Conservation (phyloP, 345 rosid species). For the Populus alba region DNA sequence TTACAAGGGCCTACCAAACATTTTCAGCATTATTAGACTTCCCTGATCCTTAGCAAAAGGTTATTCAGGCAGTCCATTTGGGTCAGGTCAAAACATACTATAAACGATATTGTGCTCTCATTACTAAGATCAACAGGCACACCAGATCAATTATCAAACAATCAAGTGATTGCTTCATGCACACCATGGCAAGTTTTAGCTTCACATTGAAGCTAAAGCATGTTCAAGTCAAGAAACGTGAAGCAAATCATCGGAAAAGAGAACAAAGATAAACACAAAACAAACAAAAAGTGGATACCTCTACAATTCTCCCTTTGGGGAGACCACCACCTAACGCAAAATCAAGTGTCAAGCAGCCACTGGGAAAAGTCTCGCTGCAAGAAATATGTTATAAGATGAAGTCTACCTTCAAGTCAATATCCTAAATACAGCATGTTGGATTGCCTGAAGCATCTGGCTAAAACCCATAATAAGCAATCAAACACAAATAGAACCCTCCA, state of each 20-base stretch:
- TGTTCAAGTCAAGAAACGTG: background rate
- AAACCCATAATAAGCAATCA: background rate
- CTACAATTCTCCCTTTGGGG: conserved; percentile 92
- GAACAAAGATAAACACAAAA: conserved; percentile 1
- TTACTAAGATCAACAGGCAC: background rate
- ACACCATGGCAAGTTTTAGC: background rate
- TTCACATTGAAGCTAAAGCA: background rate
- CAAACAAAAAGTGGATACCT: conserved; percentile 41
- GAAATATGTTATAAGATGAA: conserved; percentile 15
- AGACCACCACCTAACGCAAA: conserved; percentile 96
- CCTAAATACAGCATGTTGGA: background rate
- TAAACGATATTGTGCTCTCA: background rate
- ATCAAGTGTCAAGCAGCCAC: conserved; percentile 90
- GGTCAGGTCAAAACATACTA: background rate
- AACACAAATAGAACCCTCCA: background rate
- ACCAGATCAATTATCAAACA: background rate
- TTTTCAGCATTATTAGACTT: background rate
- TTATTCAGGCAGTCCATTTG: no score
- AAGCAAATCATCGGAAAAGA: background rate
- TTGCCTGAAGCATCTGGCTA: background rate
- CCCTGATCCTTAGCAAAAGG: no score
- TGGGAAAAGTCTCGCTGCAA: conserved; percentile 84
- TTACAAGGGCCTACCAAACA: background rate
- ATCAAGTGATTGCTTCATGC: background rate
- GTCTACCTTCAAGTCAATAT: background rate